Evolutionary conservation across 1,139 yeast species (phyloP).

Genomic region (Protomyces macrosporus): DNA sequence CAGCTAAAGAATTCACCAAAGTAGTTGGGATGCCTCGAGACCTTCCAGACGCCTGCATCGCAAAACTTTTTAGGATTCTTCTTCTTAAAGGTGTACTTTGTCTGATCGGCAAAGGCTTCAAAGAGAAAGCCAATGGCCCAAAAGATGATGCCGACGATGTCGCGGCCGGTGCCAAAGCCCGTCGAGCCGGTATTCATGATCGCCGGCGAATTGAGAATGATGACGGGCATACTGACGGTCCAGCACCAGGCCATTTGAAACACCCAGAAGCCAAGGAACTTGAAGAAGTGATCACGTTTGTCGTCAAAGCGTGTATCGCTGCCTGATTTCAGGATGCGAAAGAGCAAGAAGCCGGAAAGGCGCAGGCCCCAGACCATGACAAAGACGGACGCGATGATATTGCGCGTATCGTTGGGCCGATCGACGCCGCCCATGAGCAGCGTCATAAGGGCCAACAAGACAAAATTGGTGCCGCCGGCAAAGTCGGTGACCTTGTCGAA

Average conservation of each 20-base stretch:
- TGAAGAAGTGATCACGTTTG: conserved; percentile 22
- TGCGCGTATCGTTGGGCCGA: conserved; percentile 19
- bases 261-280: conserved; percentile 24
- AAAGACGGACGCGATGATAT: conserved; percentile 17
- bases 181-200: conserved; percentile 7
- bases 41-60: conserved; percentile 21
- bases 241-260: conserved; percentile 25
- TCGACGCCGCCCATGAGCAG: conserved; percentile 21
- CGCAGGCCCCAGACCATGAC: conserved; percentile 24
- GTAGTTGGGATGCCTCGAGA: conserved; percentile 18
- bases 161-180: conserved; percentile 14
- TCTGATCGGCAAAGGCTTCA: conserved; percentile 20
- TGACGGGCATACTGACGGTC: conserved; percentile 20
- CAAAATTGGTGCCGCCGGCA: conserved; percentile 25
- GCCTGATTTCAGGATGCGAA: conserved; percentile 17
- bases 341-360: conserved; percentile 24
- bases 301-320: conserved; percentile 20
- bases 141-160: conserved; percentile 19
- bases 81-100: conserved; percentile 20
- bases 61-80: conserved; percentile 21
- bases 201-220: conserved; percentile 14
- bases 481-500: conserved; percentile 24
- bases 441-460: conserved; percentile 18
- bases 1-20: conserved; percentile 22
- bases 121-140: conserved; percentile 14